Evolutionary conservation across 306 rosid genomes (phyloP), one percentile per base, ranked within the genome.

Genomic region (Lithocarpus polystachyus): DNA sequence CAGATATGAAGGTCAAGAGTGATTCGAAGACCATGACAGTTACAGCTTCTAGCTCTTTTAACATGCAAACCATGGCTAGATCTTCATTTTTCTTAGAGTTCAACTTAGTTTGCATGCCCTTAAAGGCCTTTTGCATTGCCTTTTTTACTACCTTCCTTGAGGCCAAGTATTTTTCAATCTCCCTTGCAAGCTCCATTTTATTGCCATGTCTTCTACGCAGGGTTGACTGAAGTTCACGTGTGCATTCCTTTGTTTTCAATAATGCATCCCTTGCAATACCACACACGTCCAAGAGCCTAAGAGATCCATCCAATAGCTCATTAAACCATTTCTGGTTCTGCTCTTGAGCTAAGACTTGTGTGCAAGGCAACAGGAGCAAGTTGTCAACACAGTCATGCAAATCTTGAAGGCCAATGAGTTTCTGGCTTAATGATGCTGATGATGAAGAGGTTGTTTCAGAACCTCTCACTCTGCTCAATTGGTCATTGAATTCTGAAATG

Each of bases 101-200:
- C 19, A 77, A 64, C 48, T 74, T 80, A 54, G 69, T 77, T 80
- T 84, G 84, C 62, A 74, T 84, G 54, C 28, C 23, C 62, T 74
- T 67, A 3, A 77, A 78, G 74, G 80, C 68, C 75, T 81, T 81
- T 45, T 68, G 71, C 40, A 87, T 77, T 40, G 79, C 90, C 75
- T 77, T 84, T 37, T 75, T 87, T 1, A 84, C 90, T 10, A 87
- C 64, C 83, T 87, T 87, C 81, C 90, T 87, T 48, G 90, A 87
- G 76, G 86, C 83, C 85, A 87, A 77, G 77, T 79, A 87, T 77
- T 87, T 87, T 12, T 74, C 80, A 10, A 71, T 77, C 79, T 84
- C 88, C 1, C 80, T 74, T 33, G 75, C 68, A 24, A 87, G 73
- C 68, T 87, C 90, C 79, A 82, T 37, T 77, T 84, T 86, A 57